Base-by-base conservation (phyloP, 805 yeast genomes). In the Candida bentonensis region DNA sequence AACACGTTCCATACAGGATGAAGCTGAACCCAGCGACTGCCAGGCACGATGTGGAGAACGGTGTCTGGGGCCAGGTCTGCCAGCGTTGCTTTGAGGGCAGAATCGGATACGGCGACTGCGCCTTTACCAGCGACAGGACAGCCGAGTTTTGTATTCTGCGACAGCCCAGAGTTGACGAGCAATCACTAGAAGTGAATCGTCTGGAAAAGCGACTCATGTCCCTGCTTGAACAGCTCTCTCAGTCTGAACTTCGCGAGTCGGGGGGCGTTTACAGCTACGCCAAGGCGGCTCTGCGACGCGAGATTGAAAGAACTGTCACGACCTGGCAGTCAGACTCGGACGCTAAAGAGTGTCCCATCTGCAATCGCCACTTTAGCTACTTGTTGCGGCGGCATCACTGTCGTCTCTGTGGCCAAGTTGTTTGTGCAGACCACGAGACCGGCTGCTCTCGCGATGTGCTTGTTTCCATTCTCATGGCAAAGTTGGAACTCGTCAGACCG, bases 341-440 rank as follows among this genome's bases (percentile, higher is more conserved):
- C 2, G 69, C 70, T 0, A 52, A 64, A 0, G 62, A 66, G 44
- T 89, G 98, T 57, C 66, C 71, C 4, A 64, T 82, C 4, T 89
- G 98, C 54, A 59, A 65, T 13, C 65, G 68, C 11, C 53, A 56
- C 23, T 92, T 86, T 58, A 66, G 71, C 9, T 62, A 82, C 39
- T 57, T 76, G 0, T 52, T 73, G 21, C 65, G 96, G 42, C 84
- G 81, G 51, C 97, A 92, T 58, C 98, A 89, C 59, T 92, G 98
- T 60, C 66, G 97, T 28, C 60, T 87, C 22, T 89, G 98, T 65
- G 97, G 97, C 0, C 56, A 61, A 22, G 74, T 82, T 1, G 84
- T 86, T 0, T 89, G 96, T 63, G 94, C 81, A 22, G 79, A 78
- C 51, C 52, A 59, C 43, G 63, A 47, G 42, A 71, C 67, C 5